These are phyloP conservation scores for Hysterium pulicare DNA, from an alignment of 2,329 filamentous ascomycete genomes.

Conservation along the genomic window DNA sequence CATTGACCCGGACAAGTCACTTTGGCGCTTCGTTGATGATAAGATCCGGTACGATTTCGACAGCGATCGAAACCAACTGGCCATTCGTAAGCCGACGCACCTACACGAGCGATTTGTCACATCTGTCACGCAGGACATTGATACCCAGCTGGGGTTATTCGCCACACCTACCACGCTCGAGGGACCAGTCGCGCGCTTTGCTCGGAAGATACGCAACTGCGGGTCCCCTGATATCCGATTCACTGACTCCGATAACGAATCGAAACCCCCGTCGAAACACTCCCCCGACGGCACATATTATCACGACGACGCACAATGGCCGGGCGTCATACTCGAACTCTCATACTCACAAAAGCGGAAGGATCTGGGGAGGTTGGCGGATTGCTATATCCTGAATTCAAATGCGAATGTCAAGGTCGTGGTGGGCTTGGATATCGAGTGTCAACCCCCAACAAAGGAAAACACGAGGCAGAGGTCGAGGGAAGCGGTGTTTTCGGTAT, in stretches of 20 bases:
- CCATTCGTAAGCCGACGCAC: conserved; percentile 19
- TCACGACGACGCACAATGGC: conserved; percentile 18
- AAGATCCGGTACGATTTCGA: conserved; percentile 19
- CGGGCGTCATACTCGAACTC: conserved; percentile 18
- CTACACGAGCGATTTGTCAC: conserved; percentile 19
- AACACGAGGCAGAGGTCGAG: conserved; percentile 4
- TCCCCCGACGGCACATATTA: conserved; percentile 20
- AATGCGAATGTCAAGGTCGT: conserved; percentile 8
- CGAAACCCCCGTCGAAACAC: conserved; percentile 20
- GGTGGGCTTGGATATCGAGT: conserved; percentile 5
- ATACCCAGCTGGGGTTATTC: conserved; percentile 14
- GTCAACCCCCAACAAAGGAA: no score
- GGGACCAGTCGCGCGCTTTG: conserved; percentile 14
- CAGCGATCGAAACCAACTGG: conserved; percentile 8
- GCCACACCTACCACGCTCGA: no score
- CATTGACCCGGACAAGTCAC: conserved; percentile 10
- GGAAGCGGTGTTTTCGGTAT: conserved; percentile 6
- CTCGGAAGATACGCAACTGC: conserved; percentile 16
- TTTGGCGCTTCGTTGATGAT: conserved; percentile 13
- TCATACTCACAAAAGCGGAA: conserved; percentile 18
- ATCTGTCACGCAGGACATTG: conserved; percentile 16
- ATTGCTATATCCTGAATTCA: conserved; percentile 19
- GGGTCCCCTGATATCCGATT: conserved; percentile 16
- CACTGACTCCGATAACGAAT: no score
- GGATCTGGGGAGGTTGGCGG: conserved; percentile 12